A percentile compares a stretch with the other conserved stretches of the same genome.
Conservation (phyloP, 1,139 yeast species). For the Tardiomyces digboiensis region DNA sequence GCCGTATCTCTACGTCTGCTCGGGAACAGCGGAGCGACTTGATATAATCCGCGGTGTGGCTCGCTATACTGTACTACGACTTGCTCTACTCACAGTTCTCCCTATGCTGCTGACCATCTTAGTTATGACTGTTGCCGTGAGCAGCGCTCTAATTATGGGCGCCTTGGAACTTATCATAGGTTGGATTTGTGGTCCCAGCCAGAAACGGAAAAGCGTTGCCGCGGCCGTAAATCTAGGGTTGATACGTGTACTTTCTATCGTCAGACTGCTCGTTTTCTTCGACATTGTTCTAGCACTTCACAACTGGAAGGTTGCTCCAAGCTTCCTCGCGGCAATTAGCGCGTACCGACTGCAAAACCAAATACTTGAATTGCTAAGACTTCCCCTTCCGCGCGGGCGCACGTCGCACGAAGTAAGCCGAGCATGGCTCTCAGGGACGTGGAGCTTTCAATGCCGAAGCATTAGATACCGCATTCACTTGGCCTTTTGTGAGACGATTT, state of each 20-base stretch:
- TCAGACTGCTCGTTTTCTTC: neutral
- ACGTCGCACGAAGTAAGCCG: slow-evolving; percentile 54
- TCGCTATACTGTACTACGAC: neutral
- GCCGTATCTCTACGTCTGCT: neutral
- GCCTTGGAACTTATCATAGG: slow-evolving; percentile 23
- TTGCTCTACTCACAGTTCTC: neutral
- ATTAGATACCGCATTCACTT: neutral
- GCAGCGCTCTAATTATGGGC: slow-evolving; percentile 37
- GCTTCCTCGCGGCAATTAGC: neutral
- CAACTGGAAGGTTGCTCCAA: neutral
- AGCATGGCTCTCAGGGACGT: slow-evolving; percentile 13
- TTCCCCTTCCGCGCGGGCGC: slow-evolving; percentile 50
- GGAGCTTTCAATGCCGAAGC: neutral
- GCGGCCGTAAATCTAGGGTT: too few species aligned
- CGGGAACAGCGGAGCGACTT: neutral
- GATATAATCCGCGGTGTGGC: neutral
- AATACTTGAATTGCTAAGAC: slow-evolving; percentile 91
- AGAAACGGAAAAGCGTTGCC: slow-evolving; percentile 41
- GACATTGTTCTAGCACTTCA: neutral
- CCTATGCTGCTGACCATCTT: neutral
- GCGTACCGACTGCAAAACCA: neutral
- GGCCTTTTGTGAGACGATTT: slow-evolving; percentile 46
- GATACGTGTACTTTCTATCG: neutral
- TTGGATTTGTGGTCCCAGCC: slow-evolving; percentile 49
- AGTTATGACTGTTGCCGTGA: slow-evolving; percentile 41